phyloP scores from a whole-genome alignment of 2,329 filamentous ascomycete species.

The Aspergillus sclerotialis region DNA sequence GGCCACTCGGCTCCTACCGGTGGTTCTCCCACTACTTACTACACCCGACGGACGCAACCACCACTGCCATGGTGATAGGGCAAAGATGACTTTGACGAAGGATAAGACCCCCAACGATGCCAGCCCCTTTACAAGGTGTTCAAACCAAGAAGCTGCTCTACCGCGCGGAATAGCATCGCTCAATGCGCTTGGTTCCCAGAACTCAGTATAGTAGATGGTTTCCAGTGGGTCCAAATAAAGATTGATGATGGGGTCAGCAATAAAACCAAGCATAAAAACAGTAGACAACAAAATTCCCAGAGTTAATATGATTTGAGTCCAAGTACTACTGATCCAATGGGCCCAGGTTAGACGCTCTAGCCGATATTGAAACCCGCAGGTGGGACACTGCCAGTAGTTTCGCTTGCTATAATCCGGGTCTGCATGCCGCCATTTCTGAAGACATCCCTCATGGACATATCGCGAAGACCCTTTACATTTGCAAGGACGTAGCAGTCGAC shows the following conservation, averaged over 20 bases:
- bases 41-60: conserved; percentile 60
- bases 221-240: conserved; percentile 74
- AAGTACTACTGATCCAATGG: conserved; percentile 58
- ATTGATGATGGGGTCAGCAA: conserved; percentile 88
- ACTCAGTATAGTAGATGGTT: conserved; percentile 47
- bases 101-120: conserved; percentile 84
- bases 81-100: conserved; percentile 71
- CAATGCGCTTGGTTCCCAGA: conserved; percentile 31
- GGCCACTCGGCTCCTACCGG: conserved; percentile 69
- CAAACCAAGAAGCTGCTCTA: conserved; percentile 59
- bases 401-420: conserved; percentile 57
- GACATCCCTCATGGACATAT: conserved; percentile 89
- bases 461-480: conserved; percentile 87
- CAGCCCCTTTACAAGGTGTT: conserved; percentile 84
- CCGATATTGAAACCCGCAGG: conserved; percentile 76
- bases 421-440: conserved; percentile 73
- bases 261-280: conserved; percentile 78
- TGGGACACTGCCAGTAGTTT: conserved; percentile 82
- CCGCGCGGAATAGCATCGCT: conserved; percentile 31
- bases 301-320: conserved; percentile 65
- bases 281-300: conserved; percentile 61
- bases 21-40: conserved; percentile 48
- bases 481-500: conserved; percentile 80
- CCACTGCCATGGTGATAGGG: conserved; percentile 68
- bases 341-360: conserved; percentile 72